Evolutionary conservation across 441 rosid species (phyloP), one percentile per base, ranked within the genome.

Genomic region (Biscutella laevigata): DNA sequence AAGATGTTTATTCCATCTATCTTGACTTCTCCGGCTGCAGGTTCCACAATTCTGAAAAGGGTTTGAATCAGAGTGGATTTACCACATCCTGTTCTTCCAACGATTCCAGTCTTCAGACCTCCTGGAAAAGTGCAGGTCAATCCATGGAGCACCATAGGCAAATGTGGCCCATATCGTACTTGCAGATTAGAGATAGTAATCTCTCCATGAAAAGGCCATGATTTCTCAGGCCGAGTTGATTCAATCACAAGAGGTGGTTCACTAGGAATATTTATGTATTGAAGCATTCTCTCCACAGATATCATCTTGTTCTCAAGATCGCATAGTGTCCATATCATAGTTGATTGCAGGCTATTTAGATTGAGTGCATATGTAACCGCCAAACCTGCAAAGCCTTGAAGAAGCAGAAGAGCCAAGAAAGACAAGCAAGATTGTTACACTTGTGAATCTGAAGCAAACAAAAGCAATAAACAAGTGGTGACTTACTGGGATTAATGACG

Each of bases 31-130:
- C 96, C 96, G 4, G 76, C 71, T 12, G 81, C 7, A 13, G 90
- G 96, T 11, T 90, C 98, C 6, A 86, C 88, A 22, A 90, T 79
- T 39, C 98, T 70, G 67, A 90, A 87, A 21, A 87, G 80, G 32
- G 98, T 70, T 28, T 87, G 95, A 43, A 84, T 90, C 20, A 90
- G 85, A 43, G 98, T 90, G n/a, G 96, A 71, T 74, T 90, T 90
- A 4, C 96, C 98, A 41, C 98, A 79, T 21, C 96, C 98, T 24
- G 98, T 91, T 70, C 96, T 78, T 14, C 91, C 89, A 15, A 83
- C 88, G 6, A 85, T 80, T 25, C 96, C 98, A 5, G 86, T 85
- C 77, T 77, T 87, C 77, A 72, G 62, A 28, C 88, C 89, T 66
- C 98, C 98, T 0, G 65, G 74, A 28, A 90, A 87, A 28, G 82